Evolutionary conservation across 129 eudicot genomes (phyloP).

Genomic region (Gnaphalium uliginosum): DNA sequence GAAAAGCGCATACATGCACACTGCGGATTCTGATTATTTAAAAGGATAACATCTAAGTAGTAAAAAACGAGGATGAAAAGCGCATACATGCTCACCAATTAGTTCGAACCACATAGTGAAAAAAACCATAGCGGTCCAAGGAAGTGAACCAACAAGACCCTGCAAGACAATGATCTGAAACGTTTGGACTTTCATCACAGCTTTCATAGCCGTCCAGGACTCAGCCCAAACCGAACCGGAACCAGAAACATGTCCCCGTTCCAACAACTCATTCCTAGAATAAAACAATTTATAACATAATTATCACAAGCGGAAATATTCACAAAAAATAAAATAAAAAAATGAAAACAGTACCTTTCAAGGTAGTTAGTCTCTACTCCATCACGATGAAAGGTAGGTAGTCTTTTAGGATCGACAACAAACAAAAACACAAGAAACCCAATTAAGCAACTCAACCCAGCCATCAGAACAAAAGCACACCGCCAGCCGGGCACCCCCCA

Average conservation of each 20-base stretch:
- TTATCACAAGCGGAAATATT: background rate
- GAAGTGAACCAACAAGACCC: constrained; percentile 90
- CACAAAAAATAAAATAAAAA: too few species aligned
- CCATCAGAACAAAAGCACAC: constrained; percentile 75
- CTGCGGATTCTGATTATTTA: too few species aligned
- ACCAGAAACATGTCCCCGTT: constrained; percentile 31
- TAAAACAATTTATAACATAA: background rate
- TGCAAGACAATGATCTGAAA: constrained; percentile 94
- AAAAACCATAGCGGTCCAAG: constrained; percentile 98
- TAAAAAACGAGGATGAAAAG: background rate
- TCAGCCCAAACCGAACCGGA: constrained; percentile 71
- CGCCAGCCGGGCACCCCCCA: constrained; percentile 97
- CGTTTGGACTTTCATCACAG: constrained; percentile 68
- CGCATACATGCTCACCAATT: constrained; percentile 68
- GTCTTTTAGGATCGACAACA: constrained; percentile 76
- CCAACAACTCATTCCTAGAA: constrained; percentile 63
- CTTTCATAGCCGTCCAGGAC: constrained; percentile 82
- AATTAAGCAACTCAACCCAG: constrained; percentile 63
- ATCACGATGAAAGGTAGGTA: constrained; percentile 22
- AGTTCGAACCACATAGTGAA: constrained; percentile 94
- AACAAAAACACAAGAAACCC: constrained; percentile 67
- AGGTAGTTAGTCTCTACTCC: constrained; percentile 22
- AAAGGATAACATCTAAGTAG: background rate
- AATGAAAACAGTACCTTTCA: constrained; percentile 39
- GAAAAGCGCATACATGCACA: too few species aligned